phyloP scores from a whole-genome alignment of 169 alveolate genomes.

The Eimeria necatrix region DNA sequence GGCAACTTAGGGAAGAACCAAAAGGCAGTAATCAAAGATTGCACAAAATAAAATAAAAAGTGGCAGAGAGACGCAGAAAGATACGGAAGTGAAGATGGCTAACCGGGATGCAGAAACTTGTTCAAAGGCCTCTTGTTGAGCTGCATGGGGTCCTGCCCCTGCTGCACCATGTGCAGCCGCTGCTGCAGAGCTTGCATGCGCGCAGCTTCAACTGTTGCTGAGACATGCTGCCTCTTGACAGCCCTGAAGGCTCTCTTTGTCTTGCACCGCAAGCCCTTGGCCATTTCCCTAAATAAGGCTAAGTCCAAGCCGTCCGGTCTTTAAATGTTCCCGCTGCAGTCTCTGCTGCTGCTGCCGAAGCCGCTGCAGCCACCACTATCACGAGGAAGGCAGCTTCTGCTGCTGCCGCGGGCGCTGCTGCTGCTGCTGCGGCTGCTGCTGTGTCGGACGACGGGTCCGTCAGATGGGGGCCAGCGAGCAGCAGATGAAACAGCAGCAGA shows the following conservation, averaged over 20 bases:
- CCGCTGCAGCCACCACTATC: background rate
- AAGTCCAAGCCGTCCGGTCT: background rate
- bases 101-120: constrained; percentile 1
- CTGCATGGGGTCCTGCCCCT: background rate
- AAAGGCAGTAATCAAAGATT: background rate
- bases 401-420: background rate
- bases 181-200: background rate
- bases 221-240: constrained; percentile 27
- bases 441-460: background rate
- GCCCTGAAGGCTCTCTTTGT: constrained; percentile 33
- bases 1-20: background rate
- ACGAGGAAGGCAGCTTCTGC: background rate
- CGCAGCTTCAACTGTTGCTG: background rate
- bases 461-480: background rate
- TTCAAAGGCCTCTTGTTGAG: constrained; percentile 16
- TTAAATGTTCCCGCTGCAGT: background rate
- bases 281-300: background rate
- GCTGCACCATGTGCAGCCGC: constrained; percentile 16
- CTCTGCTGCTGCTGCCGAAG: background rate
- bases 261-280: constrained; percentile 40
- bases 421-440: background rate
- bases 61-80: background rate
- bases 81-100: background rate
- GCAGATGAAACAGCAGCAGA: background rate
- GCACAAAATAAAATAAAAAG: background rate